These are phyloP conservation scores for Lasiosphaeriaceae sp. DNA, from an alignment of 495 filamentous ascomycete species.

Conservation along the genomic window DNA sequence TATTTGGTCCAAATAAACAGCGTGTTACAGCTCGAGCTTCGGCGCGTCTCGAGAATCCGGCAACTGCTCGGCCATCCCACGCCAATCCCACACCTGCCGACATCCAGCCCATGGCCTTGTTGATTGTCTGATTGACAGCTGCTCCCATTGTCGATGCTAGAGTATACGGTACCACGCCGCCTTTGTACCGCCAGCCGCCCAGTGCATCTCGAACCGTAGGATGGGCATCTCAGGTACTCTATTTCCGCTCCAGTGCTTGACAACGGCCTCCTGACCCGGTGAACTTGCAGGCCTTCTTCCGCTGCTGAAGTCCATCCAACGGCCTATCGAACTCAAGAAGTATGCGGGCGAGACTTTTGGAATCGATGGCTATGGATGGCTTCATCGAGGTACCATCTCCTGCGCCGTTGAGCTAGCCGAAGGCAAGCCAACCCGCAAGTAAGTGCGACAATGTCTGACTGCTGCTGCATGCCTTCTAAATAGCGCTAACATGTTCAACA, in stretches of 20 bases:
- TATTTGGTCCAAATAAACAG: neutral
- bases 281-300: conserved; percentile 69
- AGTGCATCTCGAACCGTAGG: conserved; percentile 14
- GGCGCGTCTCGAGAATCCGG: conserved; percentile 7
- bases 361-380: conserved; percentile 96
- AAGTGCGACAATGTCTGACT: conserved; percentile 23
- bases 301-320: conserved; percentile 93
- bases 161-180: neutral
- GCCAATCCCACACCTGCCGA: neutral
- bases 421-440: conserved; percentile 85
- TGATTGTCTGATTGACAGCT: too few species aligned
- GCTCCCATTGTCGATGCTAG: too few species aligned
- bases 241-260: neutral
- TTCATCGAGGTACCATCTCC: conserved; percentile 87
- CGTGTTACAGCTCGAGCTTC: neutral
- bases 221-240: conserved; percentile 71
- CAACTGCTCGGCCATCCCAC: neutral
- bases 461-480: neutral
- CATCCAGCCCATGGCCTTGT: too few species aligned
- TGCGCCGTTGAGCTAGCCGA: conserved; percentile 90
- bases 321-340: conserved; percentile 78
- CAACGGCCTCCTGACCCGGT: conserved; percentile 14
- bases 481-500: conserved; percentile 25
- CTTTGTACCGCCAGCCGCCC: neutral
- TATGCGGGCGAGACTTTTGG: conserved; percentile 86